Percentiles rank a stretch among this genome's conserved stretches.
Conservation (phyloP, 495 filamentous ascomycete species). For the Cercophora samala region DNA sequence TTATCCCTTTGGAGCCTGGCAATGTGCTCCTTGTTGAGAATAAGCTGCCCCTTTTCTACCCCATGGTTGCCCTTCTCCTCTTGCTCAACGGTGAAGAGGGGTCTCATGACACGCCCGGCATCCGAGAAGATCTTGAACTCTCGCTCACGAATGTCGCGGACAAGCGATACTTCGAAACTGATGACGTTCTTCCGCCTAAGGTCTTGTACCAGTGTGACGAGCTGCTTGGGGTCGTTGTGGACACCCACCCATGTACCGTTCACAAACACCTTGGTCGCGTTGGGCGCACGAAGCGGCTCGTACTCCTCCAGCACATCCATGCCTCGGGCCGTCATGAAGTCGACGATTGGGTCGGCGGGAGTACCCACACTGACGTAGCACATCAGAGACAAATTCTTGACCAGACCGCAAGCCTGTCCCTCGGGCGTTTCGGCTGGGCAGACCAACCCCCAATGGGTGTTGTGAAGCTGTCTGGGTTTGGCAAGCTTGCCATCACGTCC, state of each 20-base stretch:
- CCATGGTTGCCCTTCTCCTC: slow-evolving; percentile 67
- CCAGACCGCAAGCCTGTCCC: slow-evolving; percentile 95
- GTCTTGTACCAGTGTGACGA: slow-evolving; percentile 73
- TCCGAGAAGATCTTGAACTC: slow-evolving; percentile 99
- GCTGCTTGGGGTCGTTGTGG: slow-evolving; percentile 74
- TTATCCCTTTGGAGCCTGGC: slow-evolving; percentile 58
- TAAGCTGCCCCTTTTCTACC: slow-evolving; percentile 68
- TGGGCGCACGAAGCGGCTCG: slow-evolving; percentile 79
- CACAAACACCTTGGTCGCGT: slow-evolving; percentile 95
- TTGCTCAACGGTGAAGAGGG: slow-evolving; percentile 75
- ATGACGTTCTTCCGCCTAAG: slow-evolving; percentile 74
- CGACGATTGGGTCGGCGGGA: slow-evolving; percentile 80
- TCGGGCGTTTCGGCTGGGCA: slow-evolving; percentile 98
- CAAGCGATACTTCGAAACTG: slow-evolving; percentile 83
- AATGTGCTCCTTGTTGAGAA: slow-evolving; percentile 80
- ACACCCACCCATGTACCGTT: slow-evolving; percentile 97
- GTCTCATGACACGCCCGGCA: slow-evolving; percentile 88
- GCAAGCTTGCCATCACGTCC: slow-evolving; percentile 97
- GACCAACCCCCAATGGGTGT: slow-evolving; percentile 97
- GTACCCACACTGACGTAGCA: slow-evolving; percentile 95
- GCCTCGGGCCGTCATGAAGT: slow-evolving; percentile 88
- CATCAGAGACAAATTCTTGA: slow-evolving; percentile 98
- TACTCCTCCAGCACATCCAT: slow-evolving; percentile 98
- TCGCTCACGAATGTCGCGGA: slow-evolving; percentile 90
- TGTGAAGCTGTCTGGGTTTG: slow-evolving; percentile 95